A percentile compares a stretch with the other conserved stretches of the same genome.
phyloP scores from a whole-genome alignment of 768 basidiomycete genomes.

The Boletales sp. region DNA sequence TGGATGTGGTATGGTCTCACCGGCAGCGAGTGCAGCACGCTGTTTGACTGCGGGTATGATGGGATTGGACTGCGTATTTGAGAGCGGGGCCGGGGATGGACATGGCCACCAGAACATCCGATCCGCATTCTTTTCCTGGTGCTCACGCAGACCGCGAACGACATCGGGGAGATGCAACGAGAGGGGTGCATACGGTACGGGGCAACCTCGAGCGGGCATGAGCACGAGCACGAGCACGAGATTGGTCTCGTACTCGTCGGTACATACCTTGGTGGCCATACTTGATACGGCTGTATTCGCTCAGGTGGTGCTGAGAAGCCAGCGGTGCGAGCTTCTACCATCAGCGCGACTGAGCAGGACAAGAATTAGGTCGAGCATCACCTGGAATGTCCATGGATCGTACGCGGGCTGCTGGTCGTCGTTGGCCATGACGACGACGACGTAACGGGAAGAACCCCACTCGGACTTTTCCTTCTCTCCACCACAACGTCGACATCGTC shows the following conservation, averaged over 20 bases:
- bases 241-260: background rate
- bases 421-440: no score
- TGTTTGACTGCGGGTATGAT: conserved; percentile 22
- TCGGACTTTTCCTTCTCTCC: no score
- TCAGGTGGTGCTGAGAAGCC: conserved; percentile 72
- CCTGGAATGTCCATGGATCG: conserved; percentile 20
- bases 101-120: conserved; percentile 51
- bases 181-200: conserved; percentile 57
- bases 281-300: conserved; percentile 68
- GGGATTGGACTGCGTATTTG: background rate
- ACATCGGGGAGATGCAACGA: conserved; percentile 61
- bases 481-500: background rate
- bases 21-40: conserved; percentile 20
- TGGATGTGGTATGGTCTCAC: conserved; percentile 11
- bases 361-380: background rate
- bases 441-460: no score
- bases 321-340: conserved; percentile 45
- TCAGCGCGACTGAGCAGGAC: background rate
- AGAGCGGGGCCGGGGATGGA: background rate
- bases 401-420: no score
- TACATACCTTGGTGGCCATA: conserved; percentile 46
- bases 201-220: conserved; percentile 41
- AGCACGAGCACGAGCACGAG: background rate
- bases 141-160: conserved; percentile 47
- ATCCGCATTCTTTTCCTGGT: conserved; percentile 42